Evolutionary conservation across 2,329 filamentous ascomycete genomes (phyloP).

Genomic region (Colletotrichum spaethianum): DNA sequence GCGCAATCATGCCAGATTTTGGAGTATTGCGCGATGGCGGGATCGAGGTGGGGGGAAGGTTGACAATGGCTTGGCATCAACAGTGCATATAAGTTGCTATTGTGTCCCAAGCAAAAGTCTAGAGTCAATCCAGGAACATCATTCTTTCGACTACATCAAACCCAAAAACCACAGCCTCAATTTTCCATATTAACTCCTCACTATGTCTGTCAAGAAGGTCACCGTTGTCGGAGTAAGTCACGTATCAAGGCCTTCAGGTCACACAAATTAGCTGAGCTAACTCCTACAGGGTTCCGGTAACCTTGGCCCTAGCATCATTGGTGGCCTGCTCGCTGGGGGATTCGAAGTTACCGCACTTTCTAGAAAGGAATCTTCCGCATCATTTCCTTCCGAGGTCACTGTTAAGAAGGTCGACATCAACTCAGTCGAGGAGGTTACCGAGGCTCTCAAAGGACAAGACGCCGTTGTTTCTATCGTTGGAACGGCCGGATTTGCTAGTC

Average conservation of each 20-base stretch:
- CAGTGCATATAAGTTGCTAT: conserved; percentile 9
- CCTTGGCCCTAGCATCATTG: conserved; percentile 49
- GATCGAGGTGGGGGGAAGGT: conserved; percentile 12
- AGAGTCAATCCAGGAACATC: background rate
- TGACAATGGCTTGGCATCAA: background rate
- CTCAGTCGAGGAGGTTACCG: conserved; percentile 57
- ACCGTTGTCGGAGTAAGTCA: conserved; percentile 53
- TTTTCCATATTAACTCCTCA: conserved; percentile 8
- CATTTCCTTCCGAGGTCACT: conserved; percentile 53
- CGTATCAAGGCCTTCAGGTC: background rate
- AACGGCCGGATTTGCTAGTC: conserved; percentile 56
- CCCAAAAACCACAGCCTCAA: no score
- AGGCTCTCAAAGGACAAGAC: conserved; percentile 67
- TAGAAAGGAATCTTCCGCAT: conserved; percentile 57
- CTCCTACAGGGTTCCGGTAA: conserved; percentile 50
- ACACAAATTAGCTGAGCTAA: background rate
- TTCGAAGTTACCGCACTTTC: conserved; percentile 68
- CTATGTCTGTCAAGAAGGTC: conserved; percentile 51
- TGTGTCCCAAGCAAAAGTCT: background rate
- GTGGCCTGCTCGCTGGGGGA: conserved; percentile 49
- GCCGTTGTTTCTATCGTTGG: conserved; percentile 68
- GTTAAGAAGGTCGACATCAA: conserved; percentile 64
- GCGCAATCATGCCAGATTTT: conserved; percentile 22
- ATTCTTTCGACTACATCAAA: no score
- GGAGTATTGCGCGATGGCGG: conserved; percentile 30